phyloP scores from a whole-genome alignment of 305 asterid species.

The Solanum hybrid region DNA sequence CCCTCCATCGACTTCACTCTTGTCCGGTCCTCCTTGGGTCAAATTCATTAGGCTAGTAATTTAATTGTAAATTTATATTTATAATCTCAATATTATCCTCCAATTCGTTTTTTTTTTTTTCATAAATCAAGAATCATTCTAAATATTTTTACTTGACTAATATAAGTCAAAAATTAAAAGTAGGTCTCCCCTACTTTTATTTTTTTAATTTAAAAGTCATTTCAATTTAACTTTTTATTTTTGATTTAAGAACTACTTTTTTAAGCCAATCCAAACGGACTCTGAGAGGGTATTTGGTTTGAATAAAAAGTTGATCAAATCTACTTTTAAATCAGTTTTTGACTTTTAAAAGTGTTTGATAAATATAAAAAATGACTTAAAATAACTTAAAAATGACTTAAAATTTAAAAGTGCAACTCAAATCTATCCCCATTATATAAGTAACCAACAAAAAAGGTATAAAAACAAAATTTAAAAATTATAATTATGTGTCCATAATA shows the following conservation, averaged over 20 bases:
- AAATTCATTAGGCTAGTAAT: not conserved
- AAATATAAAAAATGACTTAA: too few relatives aligned
- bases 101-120: not conserved
- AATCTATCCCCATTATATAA: not conserved
- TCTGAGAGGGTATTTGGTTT: too few relatives aligned
- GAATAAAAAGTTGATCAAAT: accelerated
- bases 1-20: not conserved
- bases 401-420: not conserved
- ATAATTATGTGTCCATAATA: not conserved
- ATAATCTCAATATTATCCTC: not conserved
- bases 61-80: not conserved
- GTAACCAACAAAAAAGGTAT: not conserved
- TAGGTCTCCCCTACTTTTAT: not conserved
- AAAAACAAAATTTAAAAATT: not conserved
- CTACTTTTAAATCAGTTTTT: too few relatives aligned
- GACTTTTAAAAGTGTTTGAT: not conserved
- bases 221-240: too few relatives aligned
- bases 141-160: not conserved
- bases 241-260: too few relatives aligned
- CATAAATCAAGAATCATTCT: not conserved
- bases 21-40: not conserved
- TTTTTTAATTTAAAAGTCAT: too few relatives aligned
- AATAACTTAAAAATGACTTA: not conserved
- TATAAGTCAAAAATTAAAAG: not conserved
- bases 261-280: not conserved